A percentile compares a stretch with the other conserved stretches of the same genome.
Evolutionary conservation across 129 eudicot genomes (phyloP).

Genomic region (Flaveria robusta): DNA sequence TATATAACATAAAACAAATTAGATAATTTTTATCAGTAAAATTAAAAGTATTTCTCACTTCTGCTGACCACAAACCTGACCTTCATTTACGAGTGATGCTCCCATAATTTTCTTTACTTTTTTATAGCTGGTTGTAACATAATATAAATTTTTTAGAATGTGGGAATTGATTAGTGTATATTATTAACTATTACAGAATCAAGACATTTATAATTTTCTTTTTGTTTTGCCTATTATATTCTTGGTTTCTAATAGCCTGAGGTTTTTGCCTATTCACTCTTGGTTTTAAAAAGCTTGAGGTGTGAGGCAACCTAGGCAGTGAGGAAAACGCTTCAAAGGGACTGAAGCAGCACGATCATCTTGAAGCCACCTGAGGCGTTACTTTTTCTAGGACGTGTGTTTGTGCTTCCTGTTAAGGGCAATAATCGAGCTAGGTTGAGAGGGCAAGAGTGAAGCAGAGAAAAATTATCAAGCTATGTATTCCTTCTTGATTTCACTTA

Average conservation of each 20-base stretch:
- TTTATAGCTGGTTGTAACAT: not conserved
- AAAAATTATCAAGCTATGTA: not conserved
- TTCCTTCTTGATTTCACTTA: not conserved
- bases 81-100: slow-evolving; percentile 4
- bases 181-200: not conserved
- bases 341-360: not conserved
- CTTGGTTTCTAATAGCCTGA: not conserved
- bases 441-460: not conserved
- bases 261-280: not conserved
- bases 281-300: not conserved
- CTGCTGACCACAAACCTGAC: not conserved
- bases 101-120: not conserved
- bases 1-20: not conserved
- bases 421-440: not conserved
- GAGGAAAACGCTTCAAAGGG: not conserved
- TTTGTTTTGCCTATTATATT: not conserved
- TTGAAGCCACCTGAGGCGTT: not conserved
- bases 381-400: not conserved
- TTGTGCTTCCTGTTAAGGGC: not conserved
- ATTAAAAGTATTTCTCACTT: not conserved
- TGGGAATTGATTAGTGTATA: not conserved
- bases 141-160: not conserved
- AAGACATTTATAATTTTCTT: not conserved
- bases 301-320: not conserved
- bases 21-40: not conserved